Conservation (phyloP, 2,329 filamentous ascomycete species). For the Westerdykella aurantiaca region DNA sequence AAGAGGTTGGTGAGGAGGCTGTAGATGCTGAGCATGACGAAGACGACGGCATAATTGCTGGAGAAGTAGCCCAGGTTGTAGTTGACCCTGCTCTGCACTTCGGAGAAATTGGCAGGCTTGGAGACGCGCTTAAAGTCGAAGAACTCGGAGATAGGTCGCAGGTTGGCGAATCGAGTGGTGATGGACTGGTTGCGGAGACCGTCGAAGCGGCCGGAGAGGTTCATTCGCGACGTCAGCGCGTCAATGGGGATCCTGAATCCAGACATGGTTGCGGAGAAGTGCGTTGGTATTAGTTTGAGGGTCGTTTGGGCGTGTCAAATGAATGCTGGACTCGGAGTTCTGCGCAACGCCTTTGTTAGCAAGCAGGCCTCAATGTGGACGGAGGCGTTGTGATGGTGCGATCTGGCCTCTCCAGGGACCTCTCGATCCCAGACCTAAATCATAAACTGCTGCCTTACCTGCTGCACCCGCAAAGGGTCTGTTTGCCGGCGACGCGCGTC, state of each 20-base stretch:
- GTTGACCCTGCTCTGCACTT: conserved; percentile 87
- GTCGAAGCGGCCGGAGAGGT: conserved; percentile 77
- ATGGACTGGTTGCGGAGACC: conserved; percentile 74
- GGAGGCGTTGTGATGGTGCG: neutral
- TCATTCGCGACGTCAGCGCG: conserved; percentile 83
- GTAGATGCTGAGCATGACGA: conserved; percentile 94
- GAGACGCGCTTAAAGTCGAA: conserved; percentile 92
- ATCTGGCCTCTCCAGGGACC: neutral
- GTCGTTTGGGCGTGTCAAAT: neutral
- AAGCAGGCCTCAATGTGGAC: neutral
- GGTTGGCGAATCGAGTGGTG: conserved; percentile 79
- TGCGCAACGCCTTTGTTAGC: neutral
- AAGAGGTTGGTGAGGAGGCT: conserved; percentile 80
- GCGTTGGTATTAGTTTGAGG: conserved; percentile 3
- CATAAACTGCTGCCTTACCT: too few relatives aligned
- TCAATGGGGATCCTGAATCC: conserved; percentile 91
- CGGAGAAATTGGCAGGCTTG: conserved; percentile 85
- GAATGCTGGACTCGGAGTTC: neutral
- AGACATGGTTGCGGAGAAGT: conserved; percentile 54
- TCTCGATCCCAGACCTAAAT: too few relatives aligned
- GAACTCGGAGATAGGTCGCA: conserved; percentile 88
- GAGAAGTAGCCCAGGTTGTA: conserved; percentile 97
- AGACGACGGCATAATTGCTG: conserved; percentile 94
- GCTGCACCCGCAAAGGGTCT: too few relatives aligned
- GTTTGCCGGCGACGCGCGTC: too few relatives aligned